Conservation (phyloP, 1,284 basidiomycete species). For the Leccinum solheimii region DNA sequence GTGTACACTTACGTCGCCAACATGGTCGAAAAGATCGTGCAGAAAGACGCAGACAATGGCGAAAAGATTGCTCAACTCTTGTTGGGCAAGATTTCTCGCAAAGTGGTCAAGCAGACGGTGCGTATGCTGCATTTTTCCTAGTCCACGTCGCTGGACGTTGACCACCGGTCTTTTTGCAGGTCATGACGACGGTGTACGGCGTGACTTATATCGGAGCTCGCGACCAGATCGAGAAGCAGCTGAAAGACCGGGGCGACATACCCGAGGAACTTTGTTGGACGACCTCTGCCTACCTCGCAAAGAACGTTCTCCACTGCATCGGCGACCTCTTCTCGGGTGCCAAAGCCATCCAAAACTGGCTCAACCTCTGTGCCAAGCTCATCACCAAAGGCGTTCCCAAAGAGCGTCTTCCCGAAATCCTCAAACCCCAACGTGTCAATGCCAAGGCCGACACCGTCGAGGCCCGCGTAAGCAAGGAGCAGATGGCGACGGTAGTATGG, state of each 20-base stretch:
- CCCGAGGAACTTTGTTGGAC: conserved; percentile 72
- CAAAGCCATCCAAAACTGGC: conserved; percentile 90
- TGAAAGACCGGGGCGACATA: conserved; percentile 78
- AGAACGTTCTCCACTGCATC: conserved; percentile 79
- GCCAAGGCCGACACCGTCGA: conserved; percentile 24
- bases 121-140: conserved; percentile 25
- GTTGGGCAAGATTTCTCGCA: conserved; percentile 82
- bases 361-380: conserved; percentile 79
- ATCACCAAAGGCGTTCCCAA: conserved; percentile 88
- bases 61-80: conserved; percentile 64
- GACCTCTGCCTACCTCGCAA: conserved; percentile 83
- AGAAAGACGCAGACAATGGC: conserved; percentile 38
- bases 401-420: conserved; percentile 64
- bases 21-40: conserved; percentile 68
- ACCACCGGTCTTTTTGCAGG: conserved; percentile 40
- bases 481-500: conserved; percentile 98
- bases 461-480: conserved; percentile 70
- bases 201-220: conserved; percentile 96
- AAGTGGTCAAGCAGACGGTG: conserved; percentile 98
- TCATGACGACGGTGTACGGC: conserved; percentile 99
- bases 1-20: conserved; percentile 95
- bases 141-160: conserved; percentile 2
- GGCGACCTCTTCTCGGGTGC: conserved; percentile 94
- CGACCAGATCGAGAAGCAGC: conserved; percentile 91
- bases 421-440: conserved; percentile 24